These are phyloP conservation scores for Pugionium cornutum DNA, from an alignment of 345 rosid genomes.

Conservation along the genomic window DNA sequence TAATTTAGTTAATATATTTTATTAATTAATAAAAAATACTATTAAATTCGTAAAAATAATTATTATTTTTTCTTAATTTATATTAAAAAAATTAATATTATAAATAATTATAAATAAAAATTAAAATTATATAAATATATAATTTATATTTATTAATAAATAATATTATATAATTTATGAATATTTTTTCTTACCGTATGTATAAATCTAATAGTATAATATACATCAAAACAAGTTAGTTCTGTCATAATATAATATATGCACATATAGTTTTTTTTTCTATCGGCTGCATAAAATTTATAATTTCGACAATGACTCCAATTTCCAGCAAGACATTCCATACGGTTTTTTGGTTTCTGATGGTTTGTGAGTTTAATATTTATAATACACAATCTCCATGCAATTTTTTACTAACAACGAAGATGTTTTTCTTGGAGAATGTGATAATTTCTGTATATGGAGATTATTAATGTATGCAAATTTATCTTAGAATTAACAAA, in stretches of 20 bases:
- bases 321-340: conserved; percentile 43
- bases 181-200: too few relatives aligned
- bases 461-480: background rate
- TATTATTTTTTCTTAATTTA: too few relatives aligned
- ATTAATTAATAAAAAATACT: too few relatives aligned
- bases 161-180: background rate
- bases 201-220: background rate
- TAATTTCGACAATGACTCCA: conserved; percentile 30
- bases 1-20: too few relatives aligned
- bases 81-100: too few relatives aligned
- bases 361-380: conserved; percentile 15
- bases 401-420: conserved; percentile 21
- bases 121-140: too few relatives aligned
- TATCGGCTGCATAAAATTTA: conserved; percentile 21
- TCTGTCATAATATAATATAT: background rate
- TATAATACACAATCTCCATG: conserved; percentile 12
- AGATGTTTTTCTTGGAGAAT: conserved; percentile 28
- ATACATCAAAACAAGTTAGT: background rate
- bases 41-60: too few relatives aligned
- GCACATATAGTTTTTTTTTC: conserved; percentile 3
- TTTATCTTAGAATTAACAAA: background rate
- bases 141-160: too few relatives aligned
- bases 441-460: conserved; percentile 15
- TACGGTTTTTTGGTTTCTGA: conserved; percentile 33
- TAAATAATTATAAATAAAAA: too few relatives aligned